A percentile compares a stretch with the other conserved stretches of the same genome.
phyloP scores from a whole-genome alignment of 768 basidiomycete species.

The Boletus barrowsii region DNA sequence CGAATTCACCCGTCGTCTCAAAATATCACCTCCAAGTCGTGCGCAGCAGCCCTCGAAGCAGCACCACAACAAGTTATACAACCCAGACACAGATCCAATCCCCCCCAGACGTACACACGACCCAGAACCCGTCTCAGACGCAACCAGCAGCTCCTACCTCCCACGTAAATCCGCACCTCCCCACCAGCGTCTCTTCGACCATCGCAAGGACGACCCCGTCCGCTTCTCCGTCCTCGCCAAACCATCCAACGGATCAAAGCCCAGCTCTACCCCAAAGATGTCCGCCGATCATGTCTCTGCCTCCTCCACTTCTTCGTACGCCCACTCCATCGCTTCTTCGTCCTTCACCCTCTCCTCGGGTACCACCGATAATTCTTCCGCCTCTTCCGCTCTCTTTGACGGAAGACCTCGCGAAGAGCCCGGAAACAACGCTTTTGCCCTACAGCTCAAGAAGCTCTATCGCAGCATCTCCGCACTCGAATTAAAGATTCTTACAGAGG shows the following conservation, averaged over 20 bases:
- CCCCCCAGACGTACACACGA: constrained; percentile 62
- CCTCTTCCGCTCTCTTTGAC: constrained; percentile 69
- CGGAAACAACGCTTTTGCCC: constrained; percentile 63
- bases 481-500: constrained; percentile 63
- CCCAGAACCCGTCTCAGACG: constrained; percentile 62
- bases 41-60: constrained; percentile 33
- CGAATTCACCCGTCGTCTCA: constrained; percentile 70
- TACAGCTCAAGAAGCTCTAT: constrained; percentile 79
- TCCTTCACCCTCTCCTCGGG: constrained; percentile 69
- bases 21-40: constrained; percentile 55
- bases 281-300: constrained; percentile 72
- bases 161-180: constrained; percentile 30
- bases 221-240: constrained; percentile 70
- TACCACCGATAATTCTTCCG: constrained; percentile 73
- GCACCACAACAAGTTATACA: constrained; percentile 54
- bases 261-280: constrained; percentile 53
- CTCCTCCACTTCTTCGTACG: constrained; percentile 72
- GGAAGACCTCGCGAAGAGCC: constrained; percentile 50
- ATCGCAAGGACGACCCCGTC: constrained; percentile 86
- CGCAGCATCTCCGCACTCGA: constrained; percentile 80
- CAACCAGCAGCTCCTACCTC: constrained; percentile 47
- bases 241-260: constrained; percentile 39
- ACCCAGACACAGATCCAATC: constrained; percentile 68
- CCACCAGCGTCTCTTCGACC: constrained; percentile 76
- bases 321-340: constrained; percentile 65